Base-by-base conservation (phyloP, 306 rosid genomes). In the Inga oerstediana region DNA sequence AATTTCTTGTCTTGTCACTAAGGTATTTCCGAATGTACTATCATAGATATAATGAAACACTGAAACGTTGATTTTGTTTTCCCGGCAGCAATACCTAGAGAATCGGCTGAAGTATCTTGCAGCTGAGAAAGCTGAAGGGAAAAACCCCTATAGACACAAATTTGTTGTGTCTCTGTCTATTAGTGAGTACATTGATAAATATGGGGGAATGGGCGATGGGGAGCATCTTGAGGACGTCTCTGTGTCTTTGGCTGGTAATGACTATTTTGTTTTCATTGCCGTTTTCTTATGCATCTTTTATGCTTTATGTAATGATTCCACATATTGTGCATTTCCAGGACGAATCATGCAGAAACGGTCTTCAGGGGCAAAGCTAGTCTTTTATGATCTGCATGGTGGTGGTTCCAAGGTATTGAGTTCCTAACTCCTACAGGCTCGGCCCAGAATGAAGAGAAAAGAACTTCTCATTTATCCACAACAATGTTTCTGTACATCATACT, bases 61-160 rank as follows among this genome's bases (percentile, higher is more conserved):
- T 39, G 37, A 71, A 67, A 2, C 37, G 41, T 9, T 73, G 61
- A 4, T 77, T 84, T 77, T 61, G 76, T 81, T 39, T 39, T 84
- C 80, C 41, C 71, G 83, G 84, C 90, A 92, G 99, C 98, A 92
- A 92, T 96, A 92, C 87, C 85, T 77, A 80, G 94, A 92, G 77
- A 96, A 94, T 78, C 91, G 99, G 89, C 80, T 92, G 8, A 94
- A 92, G 70, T 70, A 90, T 83, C 94, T 96, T 78, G 88, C 87
- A 51, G 65, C 84, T 73, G 91, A 87, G 84, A 89, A 88, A 81
- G 80, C 74, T 37, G 92, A 89, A 20, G 90, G 91, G 62, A 84
- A 30, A 64, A 90, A 96, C 34, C 97, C 98, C 2, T 94, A 91
- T 83, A 98, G 98, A n/a, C 98, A 94, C 86, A 96, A 92, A 78